These are phyloP conservation scores for Russula emetica DNA, from an alignment of 768 basidiomycete species.

Conservation along the genomic window DNA sequence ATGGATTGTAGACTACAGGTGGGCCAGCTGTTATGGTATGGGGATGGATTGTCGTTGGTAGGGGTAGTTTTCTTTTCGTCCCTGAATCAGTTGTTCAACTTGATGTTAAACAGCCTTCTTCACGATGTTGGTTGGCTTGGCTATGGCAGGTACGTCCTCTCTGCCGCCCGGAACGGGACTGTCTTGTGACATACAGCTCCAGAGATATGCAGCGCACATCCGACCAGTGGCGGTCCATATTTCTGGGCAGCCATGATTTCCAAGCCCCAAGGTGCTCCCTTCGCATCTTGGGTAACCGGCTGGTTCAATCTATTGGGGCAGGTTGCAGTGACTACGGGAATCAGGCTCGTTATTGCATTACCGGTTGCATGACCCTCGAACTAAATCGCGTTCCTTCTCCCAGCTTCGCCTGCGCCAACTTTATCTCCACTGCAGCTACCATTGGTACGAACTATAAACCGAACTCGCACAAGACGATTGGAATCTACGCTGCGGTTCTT, in stretches of 20 bases:
- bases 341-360: constrained; percentile 41
- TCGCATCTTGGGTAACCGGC: constrained; percentile 72
- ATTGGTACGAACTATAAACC: constrained; percentile 57
- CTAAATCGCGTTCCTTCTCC: background rate
- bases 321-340: constrained; percentile 73
- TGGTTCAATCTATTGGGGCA: constrained; percentile 75
- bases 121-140: constrained; percentile 66
- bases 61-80: constrained; percentile 29
- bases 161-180: background rate
- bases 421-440: constrained; percentile 60
- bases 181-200: constrained; percentile 2
- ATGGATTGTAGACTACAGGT: constrained; percentile 54
- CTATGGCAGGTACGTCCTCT: constrained; percentile 61
- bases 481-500: constrained; percentile 65
- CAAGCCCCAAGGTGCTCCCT: constrained; percentile 49
- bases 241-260: constrained; percentile 81
- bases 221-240: constrained; percentile 70
- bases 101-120: constrained; percentile 45
- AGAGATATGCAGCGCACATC: constrained; percentile 57
- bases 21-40: constrained; percentile 76
- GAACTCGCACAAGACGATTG: constrained; percentile 56
- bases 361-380: background rate
- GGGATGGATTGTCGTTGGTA: constrained; percentile 65
- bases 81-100: constrained; percentile 4
- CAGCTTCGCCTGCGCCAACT: constrained; percentile 63